Evolutionary conservation across 2,329 filamentous ascomycete genomes (phyloP).

Genomic region (Botrytis hyacinthi): DNA sequence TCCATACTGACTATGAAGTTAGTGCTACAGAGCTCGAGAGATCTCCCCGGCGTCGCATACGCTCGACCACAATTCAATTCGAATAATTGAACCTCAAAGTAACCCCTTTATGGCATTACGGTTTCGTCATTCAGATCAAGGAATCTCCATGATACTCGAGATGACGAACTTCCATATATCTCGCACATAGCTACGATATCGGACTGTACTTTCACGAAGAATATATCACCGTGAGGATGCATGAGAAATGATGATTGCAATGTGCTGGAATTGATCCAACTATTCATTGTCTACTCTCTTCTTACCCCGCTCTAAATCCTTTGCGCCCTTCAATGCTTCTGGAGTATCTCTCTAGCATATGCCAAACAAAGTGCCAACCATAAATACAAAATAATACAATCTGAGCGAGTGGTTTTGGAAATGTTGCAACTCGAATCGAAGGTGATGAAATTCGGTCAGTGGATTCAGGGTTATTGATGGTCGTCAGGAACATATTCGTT

Average conservation of each 20-base stretch:
- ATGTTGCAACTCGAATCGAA: background rate
- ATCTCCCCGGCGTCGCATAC: background rate
- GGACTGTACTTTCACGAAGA: background rate
- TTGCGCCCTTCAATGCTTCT: background rate
- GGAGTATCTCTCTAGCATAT: background rate
- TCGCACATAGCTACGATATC: background rate
- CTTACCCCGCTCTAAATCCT: background rate
- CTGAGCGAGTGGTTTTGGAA: background rate
- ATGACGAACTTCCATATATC: no score
- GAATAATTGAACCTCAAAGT: background rate
- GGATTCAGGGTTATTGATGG: no score
- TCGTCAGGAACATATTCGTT: no score
- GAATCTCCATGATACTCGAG: background rate
- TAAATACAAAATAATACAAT: background rate
- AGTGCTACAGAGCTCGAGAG: background rate
- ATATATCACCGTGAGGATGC: background rate
- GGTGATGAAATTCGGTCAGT: background rate
- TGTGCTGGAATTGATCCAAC: background rate
- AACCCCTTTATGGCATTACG: background rate
- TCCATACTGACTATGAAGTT: no score
- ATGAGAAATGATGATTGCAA: background rate
- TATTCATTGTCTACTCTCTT: background rate
- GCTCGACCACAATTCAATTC: background rate
- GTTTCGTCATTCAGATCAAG: background rate
- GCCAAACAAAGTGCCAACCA: background rate